Conservation (phyloP, 2,329 filamentous ascomycete genomes). For the Cytospora schulzeri region DNA sequence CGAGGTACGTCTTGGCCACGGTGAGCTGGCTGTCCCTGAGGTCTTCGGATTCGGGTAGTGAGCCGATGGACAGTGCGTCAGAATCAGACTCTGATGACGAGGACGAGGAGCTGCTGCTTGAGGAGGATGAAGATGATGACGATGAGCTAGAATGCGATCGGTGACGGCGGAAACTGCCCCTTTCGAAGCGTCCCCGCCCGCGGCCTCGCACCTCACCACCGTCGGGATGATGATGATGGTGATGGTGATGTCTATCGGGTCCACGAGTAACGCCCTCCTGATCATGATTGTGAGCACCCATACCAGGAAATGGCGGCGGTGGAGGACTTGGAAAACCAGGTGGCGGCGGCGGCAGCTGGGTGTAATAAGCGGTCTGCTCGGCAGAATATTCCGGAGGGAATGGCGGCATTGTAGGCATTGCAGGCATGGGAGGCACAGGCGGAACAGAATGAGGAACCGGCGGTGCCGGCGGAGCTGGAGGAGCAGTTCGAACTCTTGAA, state of each 20-base stretch:
- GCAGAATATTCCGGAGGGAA: slow-evolving; percentile 2
- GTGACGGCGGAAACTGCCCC: slow-evolving; percentile 26
- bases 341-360: slow-evolving; percentile 17
- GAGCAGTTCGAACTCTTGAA: background rate
- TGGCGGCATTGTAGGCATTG: slow-evolving; percentile 11
- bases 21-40: slow-evolving; percentile 52
- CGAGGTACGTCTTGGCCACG: slow-evolving; percentile 46
- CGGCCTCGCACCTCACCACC: slow-evolving; percentile 21
- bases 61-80: slow-evolving; percentile 47
- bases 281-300: background rate
- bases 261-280: slow-evolving; percentile 5
- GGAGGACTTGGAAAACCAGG: slow-evolving; percentile 4
- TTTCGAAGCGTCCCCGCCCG: slow-evolving; percentile 26
- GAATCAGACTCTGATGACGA: slow-evolving; percentile 40
- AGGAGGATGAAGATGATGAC: slow-evolving; percentile 36
- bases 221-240: background rate
- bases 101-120: slow-evolving; percentile 39
- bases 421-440: background rate
- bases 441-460: background rate
- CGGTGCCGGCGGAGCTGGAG: background rate
- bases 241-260: background rate
- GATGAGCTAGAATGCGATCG: slow-evolving; percentile 37
- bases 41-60: slow-evolving; percentile 56
- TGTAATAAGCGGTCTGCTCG: slow-evolving; percentile 5
- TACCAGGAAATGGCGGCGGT: background rate